Percentiles rank a stretch among this genome's conserved stretches.
phyloP scores from a whole-genome alignment of 2,329 filamentous ascomycete genomes.

The Alternaria atra region DNA sequence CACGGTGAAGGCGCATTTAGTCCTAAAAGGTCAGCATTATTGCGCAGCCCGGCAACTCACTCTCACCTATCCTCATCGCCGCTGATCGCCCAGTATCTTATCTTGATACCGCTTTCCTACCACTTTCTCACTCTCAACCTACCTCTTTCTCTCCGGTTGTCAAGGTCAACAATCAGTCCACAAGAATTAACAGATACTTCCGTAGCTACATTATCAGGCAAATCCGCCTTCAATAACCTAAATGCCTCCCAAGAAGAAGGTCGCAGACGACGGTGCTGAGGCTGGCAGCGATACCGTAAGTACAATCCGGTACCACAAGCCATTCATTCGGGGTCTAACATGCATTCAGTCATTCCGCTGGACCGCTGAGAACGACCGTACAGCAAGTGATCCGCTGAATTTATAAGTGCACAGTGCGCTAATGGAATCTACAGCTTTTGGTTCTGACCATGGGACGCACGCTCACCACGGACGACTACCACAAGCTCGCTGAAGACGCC shows the following conservation, averaged over 20 bases:
- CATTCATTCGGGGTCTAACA: not conserved
- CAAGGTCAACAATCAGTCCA: not conserved
- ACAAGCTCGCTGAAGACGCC: not conserved
- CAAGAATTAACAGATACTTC: not conserved
- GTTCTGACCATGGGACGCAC: not conserved
- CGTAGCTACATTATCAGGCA: not conserved
- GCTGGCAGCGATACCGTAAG: not conserved
- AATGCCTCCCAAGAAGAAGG: not conserved
- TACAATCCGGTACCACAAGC: not conserved
- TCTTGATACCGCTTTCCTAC: not conserved
- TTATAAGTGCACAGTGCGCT: accelerated
- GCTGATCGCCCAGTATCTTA: not conserved
- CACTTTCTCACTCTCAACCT: not conserved
- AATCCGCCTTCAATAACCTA: no score
- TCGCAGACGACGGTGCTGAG: not conserved
- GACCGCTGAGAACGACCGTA: not conserved
- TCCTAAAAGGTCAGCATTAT: no score
- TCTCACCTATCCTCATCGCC: not conserved
- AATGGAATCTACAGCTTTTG: not conserved
- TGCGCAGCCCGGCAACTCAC: not conserved
- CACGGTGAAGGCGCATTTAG: not conserved
- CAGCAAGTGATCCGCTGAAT: not conserved
- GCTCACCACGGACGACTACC: not conserved
- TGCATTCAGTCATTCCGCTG: not conserved
- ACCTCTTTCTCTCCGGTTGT: no score